Base-by-base conservation (phyloP, 2,329 filamentous ascomycete species). In the Botrytis sinoallii region DNA sequence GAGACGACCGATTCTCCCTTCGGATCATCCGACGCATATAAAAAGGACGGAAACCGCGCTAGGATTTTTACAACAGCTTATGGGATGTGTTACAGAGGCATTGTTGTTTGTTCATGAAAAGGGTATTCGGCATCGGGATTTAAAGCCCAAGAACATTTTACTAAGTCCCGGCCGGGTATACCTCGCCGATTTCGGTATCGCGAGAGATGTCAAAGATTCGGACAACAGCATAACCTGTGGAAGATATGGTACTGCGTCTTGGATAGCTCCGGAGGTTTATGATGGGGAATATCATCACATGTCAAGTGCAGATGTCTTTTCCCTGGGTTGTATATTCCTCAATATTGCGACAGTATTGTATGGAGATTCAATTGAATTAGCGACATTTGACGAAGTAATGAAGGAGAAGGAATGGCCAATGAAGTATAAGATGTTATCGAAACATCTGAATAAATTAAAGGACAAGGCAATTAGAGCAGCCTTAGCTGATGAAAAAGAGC, bases 171-270 rank as follows among this genome's bases (percentile, higher is more conserved):
- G 83, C 9, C 81, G 83, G 14, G 85, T 86, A 14, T 86, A 86
- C 73, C 80, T 86, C 22, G 84, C 85, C 35, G 85, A 86, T 76
- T 86, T 86, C 79, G 85, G 85, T 52, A 85, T 86, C 38, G 84
- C 85, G 20, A 81, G 82, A 70, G 85, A 86, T 67, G 84, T 86
- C 22, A 83, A 82, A 67, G 83, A 83, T 60, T 82, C 82, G 38
- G 84, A 86, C 16, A 81, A 84, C 67, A 86, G 84, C 10, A 85
- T 83, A 71, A 86, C 84, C 0, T 82, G 83, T 44, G 83, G 83
- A 0, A 73, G 79, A 65, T 73, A 40, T 16, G 82, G 83, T 6
- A 85, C 85, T 0, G 81, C 82, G 29, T 84, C 82, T 66, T 87
- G 85, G 84, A 82, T 82, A 18, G 84, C 85, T 0, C 85, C 85